Percentiles rank a stretch among this genome's conserved stretches.
phyloP scores from a whole-genome alignment of 2,329 filamentous ascomycete species.

The Cladosporium sp. region DNA sequence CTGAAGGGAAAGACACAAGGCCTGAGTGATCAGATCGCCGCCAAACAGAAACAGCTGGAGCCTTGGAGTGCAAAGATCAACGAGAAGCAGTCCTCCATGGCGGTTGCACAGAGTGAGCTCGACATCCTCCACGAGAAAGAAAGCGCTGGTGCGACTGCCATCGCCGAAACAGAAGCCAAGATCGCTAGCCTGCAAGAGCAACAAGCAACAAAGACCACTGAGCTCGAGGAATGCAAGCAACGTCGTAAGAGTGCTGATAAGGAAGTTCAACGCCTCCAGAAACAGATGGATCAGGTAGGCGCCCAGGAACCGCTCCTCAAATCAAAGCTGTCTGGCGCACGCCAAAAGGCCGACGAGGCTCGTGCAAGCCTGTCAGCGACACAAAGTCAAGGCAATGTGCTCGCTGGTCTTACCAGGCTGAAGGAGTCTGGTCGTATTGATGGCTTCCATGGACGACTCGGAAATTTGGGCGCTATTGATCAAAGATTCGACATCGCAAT shows the following conservation, averaged over 20 bases:
- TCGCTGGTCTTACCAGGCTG: conserved; percentile 87
- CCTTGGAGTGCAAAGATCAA: conserved; percentile 98
- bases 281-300: conserved; percentile 67
- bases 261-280: conserved; percentile 67
- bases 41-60: conserved; percentile 89
- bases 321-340: conserved; percentile 77
- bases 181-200: conserved; percentile 67
- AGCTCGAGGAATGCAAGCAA: conserved; percentile 71
- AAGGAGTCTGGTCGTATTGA: conserved; percentile 95
- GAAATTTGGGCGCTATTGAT: conserved; percentile 91
- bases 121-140: conserved; percentile 86
- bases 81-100: conserved; percentile 88
- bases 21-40: conserved; percentile 86
- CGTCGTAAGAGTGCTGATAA: conserved; percentile 70
- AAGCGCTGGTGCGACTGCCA: conserved; percentile 77
- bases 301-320: conserved; percentile 78
- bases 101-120: conserved; percentile 90
- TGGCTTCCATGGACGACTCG: conserved; percentile 91
- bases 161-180: conserved; percentile 79
- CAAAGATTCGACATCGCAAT: conserved; percentile 96
- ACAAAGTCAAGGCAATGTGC: conserved; percentile 88
- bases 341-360: conserved; percentile 95
- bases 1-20: conserved; percentile 94
- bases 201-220: conserved; percentile 65
- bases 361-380: conserved; percentile 83